A percentile compares a stretch with the other conserved stretches of the same genome.
Conservation (phyloP, 257 asterid species). For the Nicotiana noctiflora region DNA sequence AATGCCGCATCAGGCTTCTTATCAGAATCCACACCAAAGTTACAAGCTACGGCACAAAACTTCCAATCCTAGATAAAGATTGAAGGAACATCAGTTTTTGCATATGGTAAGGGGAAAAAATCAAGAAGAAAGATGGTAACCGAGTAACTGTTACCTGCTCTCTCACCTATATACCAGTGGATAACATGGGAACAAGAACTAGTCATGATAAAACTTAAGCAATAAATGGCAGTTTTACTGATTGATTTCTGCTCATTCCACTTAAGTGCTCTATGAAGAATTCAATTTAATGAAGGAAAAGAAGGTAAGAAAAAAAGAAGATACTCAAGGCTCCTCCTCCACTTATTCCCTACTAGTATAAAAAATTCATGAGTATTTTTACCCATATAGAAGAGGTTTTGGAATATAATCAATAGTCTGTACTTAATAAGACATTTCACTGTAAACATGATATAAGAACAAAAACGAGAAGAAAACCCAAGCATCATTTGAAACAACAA, state of each 20-base stretch:
- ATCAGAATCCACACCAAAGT: slow-evolving; percentile 36
- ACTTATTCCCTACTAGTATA: neutral
- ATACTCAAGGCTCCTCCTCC: neutral
- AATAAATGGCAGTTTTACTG: neutral
- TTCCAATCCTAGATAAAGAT: slow-evolving; percentile 57
- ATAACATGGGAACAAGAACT: neutral
- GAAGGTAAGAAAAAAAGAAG: neutral
- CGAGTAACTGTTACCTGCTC: neutral
- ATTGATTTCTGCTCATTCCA: neutral
- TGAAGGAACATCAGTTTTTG: neutral
- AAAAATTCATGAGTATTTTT: neutral
- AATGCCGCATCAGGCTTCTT: slow-evolving; percentile 71
- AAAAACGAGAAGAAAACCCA: neutral
- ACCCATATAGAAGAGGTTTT: neutral
- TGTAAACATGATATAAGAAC: neutral
- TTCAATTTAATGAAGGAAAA: neutral
- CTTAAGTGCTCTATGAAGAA: neutral
- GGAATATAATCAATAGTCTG: neutral
- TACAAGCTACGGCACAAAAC: slow-evolving; percentile 76
- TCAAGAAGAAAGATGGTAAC: neutral
- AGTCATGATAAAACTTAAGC: neutral
- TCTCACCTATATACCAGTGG: neutral
- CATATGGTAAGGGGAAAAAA: neutral
- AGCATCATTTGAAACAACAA: neutral
- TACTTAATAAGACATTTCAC: neutral